phyloP scores from a whole-genome alignment of 1,284 basidiomycete species.

The Paramarasmius palmivorus region DNA sequence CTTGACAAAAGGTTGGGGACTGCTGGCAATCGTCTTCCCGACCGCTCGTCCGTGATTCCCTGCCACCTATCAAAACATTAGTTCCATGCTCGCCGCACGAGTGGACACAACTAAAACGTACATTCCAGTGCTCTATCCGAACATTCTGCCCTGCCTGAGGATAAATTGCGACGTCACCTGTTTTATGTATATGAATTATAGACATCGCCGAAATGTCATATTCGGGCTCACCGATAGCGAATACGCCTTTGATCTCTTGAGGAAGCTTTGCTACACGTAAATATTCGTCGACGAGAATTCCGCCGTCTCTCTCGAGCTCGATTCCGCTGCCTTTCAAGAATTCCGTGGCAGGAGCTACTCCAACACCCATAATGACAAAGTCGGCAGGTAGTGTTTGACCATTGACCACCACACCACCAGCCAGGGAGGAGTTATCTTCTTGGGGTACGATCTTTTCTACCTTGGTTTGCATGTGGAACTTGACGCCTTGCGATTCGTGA shows the following conservation, averaged over 20 bases:
- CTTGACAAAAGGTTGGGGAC: constrained; percentile 70
- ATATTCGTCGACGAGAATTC: constrained; percentile 81
- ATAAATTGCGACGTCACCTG: constrained; percentile 85
- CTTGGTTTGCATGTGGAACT: constrained; percentile 78
- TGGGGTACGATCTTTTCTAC: constrained; percentile 75
- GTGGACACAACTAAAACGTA: constrained; percentile 32
- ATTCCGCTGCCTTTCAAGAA: constrained; percentile 77
- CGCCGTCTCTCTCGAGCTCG: constrained; percentile 77
- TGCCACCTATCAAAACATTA: constrained; percentile 55
- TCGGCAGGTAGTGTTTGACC: constrained; percentile 75
- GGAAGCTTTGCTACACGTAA: constrained; percentile 57
- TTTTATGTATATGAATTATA: not conserved
- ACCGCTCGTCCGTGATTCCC: constrained; percentile 86
- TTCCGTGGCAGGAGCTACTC: constrained; percentile 84
- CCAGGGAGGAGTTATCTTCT: constrained; percentile 47
- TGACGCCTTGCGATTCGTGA: constrained; percentile 80
- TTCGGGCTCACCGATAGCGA: constrained; percentile 70
- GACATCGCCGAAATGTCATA: not conserved
- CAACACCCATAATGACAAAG: constrained; percentile 87
- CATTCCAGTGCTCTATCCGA: constrained; percentile 93
- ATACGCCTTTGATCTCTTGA: constrained; percentile 63
- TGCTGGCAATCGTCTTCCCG: constrained; percentile 73
- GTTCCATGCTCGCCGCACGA: constrained; percentile 19
- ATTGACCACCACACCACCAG: constrained; percentile 68
- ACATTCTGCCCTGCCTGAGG: constrained; percentile 61